Conservation (phyloP, 1,284 basidiomycete species). For the Pseudomicrostroma phylloplanum region DNA sequence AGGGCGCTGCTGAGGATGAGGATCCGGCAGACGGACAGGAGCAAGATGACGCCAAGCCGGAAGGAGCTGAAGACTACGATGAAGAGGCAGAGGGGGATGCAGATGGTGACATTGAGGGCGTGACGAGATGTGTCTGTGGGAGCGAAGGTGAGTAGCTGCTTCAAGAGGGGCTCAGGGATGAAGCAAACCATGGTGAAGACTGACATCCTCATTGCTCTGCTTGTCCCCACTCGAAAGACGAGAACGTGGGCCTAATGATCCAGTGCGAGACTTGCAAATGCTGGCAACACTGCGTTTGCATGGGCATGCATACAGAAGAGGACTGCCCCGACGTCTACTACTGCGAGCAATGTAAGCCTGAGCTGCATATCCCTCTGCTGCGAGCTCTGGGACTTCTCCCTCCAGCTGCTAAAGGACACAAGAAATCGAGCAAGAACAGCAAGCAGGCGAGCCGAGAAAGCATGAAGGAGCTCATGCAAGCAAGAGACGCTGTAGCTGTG, state of each 20-base stretch:
- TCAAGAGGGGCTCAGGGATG: no score
- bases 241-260: conserved; percentile 71
- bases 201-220: conserved; percentile 16
- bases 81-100: conserved; percentile 43
- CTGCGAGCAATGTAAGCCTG: conserved; percentile 88
- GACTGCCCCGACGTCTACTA: conserved; percentile 62
- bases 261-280: conserved; percentile 94
- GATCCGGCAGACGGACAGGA: conserved; percentile 12
- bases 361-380: conserved; percentile 60
- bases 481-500: conserved; percentile 42
- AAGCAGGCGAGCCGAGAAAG: conserved; percentile 28
- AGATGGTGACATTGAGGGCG: conserved; percentile 66
- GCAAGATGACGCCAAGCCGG: conserved; percentile 16
- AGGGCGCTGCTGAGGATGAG: conserved; percentile 16
- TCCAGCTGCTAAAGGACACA: conserved; percentile 18
- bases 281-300: conserved; percentile 96
- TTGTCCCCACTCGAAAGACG: conserved; percentile 54
- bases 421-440: conserved; percentile 28
- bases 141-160: conserved; percentile 64
- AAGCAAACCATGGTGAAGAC: no score
- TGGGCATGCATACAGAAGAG: conserved; percentile 82
- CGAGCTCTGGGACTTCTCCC: conserved; percentile 42
- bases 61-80: conserved; percentile 13
- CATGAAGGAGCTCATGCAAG: conserved; percentile 38
- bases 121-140: conserved; percentile 91